Percentiles rank a stretch among this genome's conserved stretches.
phyloP scores from a whole-genome alignment of 495 filamentous ascomycete genomes.

The Ramalina intermedia region DNA sequence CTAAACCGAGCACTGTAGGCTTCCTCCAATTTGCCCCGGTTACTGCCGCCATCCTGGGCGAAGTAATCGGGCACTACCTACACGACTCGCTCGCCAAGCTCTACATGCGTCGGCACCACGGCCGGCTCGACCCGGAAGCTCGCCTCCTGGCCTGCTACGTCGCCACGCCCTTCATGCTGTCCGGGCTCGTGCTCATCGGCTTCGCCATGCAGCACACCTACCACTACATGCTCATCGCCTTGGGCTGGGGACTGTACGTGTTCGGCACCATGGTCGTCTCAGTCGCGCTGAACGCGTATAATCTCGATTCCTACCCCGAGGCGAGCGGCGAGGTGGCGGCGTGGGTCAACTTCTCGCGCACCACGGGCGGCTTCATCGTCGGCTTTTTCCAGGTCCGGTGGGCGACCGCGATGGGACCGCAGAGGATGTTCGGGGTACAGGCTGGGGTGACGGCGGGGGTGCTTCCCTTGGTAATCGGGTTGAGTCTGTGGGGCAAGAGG shows the following conservation, averaged over 20 bases:
- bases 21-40: constrained; percentile 46
- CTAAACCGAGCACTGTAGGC: not conserved
- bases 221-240: constrained; percentile 18
- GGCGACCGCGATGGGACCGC: constrained; percentile 16
- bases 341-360: constrained; percentile 20
- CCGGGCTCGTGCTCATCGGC: constrained; percentile 22
- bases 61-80: constrained; percentile 40
- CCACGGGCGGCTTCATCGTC: constrained; percentile 18
- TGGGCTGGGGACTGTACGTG: constrained; percentile 19
- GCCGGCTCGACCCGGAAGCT: constrained; percentile 20
- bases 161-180: constrained; percentile 14
- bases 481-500: constrained; percentile 27
- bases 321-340: constrained; percentile 20
- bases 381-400: constrained; percentile 23
- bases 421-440: constrained; percentile 19
- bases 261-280: constrained; percentile 20
- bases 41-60: constrained; percentile 37
- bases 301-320: constrained; percentile 24
- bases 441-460: constrained; percentile 24
- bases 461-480: constrained; percentile 22
- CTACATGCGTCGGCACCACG: constrained; percentile 25
- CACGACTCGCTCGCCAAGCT: constrained; percentile 30
- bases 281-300: constrained; percentile 23
- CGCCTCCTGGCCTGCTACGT: constrained; percentile 19
- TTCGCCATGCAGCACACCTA: constrained; percentile 21